phyloP scores from a whole-genome alignment of 2,329 filamentous ascomycete species.

The Aspergillus sp. region DNA sequence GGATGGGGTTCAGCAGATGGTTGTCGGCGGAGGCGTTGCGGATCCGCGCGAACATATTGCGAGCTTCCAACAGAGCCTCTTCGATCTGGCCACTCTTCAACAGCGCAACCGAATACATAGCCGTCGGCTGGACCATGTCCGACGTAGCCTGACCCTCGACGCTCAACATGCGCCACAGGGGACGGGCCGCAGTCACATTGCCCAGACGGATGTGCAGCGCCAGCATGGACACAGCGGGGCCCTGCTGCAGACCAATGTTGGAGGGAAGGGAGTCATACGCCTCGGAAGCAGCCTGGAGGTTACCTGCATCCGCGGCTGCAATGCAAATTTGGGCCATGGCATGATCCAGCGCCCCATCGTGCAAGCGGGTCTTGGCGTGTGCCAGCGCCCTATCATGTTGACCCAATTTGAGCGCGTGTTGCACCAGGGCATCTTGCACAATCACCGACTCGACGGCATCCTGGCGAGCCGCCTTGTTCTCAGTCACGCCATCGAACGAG shows the following conservation, averaged over 20 bases:
- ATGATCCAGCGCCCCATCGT: conserved; percentile 57
- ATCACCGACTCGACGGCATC: conserved; percentile 69
- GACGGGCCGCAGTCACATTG: conserved; percentile 72
- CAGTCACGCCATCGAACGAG: conserved; percentile 47
- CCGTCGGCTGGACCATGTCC: conserved; percentile 78
- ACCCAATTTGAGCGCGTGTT: conserved; percentile 69
- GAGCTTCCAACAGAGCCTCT: conserved; percentile 76
- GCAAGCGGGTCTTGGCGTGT: conserved; percentile 63
- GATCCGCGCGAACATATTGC: conserved; percentile 84
- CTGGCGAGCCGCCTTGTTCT: conserved; percentile 57
- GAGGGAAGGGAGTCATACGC: conserved; percentile 62
- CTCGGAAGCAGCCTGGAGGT: conserved; percentile 65
- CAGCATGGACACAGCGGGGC: conserved; percentile 74
- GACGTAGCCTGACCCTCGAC: conserved; percentile 56
- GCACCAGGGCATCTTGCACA: conserved; percentile 72
- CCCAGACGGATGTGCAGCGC: conserved; percentile 83
- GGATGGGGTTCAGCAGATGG: conserved; percentile 53
- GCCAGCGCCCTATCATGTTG: conserved; percentile 71
- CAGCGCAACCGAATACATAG: conserved; percentile 87
- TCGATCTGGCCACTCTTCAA: conserved; percentile 80
- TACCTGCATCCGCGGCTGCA: conserved; percentile 75
- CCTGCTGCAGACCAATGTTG: conserved; percentile 51
- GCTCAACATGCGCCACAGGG: conserved; percentile 76
- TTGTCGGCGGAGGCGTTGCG: conserved; percentile 59
- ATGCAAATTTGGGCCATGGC: conserved; percentile 73